Evolutionary conservation across 371 early-diverging fungal genomes (phyloP), one percentile per base, ranked within the genome.

Genomic region (Entomophthora muscae): DNA sequence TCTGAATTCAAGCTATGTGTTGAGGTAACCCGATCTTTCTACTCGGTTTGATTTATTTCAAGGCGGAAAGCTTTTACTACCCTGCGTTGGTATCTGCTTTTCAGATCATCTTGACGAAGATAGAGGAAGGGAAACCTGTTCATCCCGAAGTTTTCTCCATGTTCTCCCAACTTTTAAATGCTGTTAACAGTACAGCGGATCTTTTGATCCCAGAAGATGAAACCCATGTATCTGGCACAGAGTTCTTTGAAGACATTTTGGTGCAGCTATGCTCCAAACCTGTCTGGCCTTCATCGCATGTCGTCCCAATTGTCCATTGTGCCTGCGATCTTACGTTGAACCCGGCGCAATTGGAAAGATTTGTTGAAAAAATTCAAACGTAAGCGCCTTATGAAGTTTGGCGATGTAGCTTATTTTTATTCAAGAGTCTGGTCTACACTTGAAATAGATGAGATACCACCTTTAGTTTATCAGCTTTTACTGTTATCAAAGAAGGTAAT

Each of bases 371-470:
- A 29, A 57, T 28, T 31, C 12, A 31, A 31, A 31, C 26, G 58
- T 57, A 57, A 29, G 3, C 1, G 3, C 29, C 26, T 22, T 57
- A 7, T 17, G 10, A 42, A 42, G 17, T 17, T 27, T 27, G 29
- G 22, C 28, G 3, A 26, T 10, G 21, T 26, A 1, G 17, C 13
- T 1, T 61, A 32, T 23, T 7, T 32, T 22, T 26, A 3, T 57
- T 10, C 27, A 57, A 61, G 61, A 10, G 42, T 28, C 1, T 61
- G 61, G 61, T 12, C 31, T 21, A 17, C 3, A 21, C 26, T 61
- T 5, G 33, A 51, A 61, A 61, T 61, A 3, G 61, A 61, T 51
- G 61, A 61, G 26, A 61, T 61, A 17, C 61, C 61, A 22, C 61
- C 61, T 2, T 24, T 61, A 2, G 61, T 61, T 33, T 61, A 61